Base-by-base conservation (phyloP, 129 eudicot species). In the Tanacetum coccineum region DNA sequence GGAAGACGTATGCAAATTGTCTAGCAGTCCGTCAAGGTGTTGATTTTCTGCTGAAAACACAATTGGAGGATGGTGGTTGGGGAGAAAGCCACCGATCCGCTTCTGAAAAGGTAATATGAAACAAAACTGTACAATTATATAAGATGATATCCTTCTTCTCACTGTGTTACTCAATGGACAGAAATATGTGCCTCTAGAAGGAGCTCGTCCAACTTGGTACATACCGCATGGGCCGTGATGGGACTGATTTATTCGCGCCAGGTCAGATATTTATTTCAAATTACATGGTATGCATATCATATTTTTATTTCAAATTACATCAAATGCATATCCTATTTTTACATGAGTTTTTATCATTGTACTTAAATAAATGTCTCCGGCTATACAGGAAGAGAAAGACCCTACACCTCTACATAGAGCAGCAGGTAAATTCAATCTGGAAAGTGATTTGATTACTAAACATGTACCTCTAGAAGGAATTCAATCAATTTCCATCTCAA, bases 191-290 rank as follows among this genome's bases (percentile, higher is more conserved):
- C 73, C 78, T 8, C 59, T 80, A n/a, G 85, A 83, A 67, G 85
- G 85, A 53, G 56, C 58, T 28, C 59, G 13, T 79, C 85, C 15
- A 79, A 83, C 74, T 26, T 83, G 74, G 73, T 77, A 9, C 88
- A 83, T 8, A 83, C 84, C n/a, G 49, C 82, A 64, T 79, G 87
- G 84, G 87, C 83, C 8, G 39, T 82, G 80, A 19, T 82, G 83
- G 87, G 73, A 26, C 25, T 82, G 26, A 66, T 82, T 13, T 55
- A 66, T 60, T 51, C 83, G 2, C 32, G 28, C 3, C 87, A 82
- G 79, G 87, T 75, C 7, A 28, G 46, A 48, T 51, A 1, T 19
- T 65, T 13, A 11, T 63, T 18, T 21, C 3, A 26, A 26, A 26
- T 26, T 26, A 26, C 30, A 26, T 26, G 3, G 30, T 4, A 26